Base-by-base conservation (phyloP, 1,284 basidiomycete genomes). In the Spongispora temasekensis region DNA sequence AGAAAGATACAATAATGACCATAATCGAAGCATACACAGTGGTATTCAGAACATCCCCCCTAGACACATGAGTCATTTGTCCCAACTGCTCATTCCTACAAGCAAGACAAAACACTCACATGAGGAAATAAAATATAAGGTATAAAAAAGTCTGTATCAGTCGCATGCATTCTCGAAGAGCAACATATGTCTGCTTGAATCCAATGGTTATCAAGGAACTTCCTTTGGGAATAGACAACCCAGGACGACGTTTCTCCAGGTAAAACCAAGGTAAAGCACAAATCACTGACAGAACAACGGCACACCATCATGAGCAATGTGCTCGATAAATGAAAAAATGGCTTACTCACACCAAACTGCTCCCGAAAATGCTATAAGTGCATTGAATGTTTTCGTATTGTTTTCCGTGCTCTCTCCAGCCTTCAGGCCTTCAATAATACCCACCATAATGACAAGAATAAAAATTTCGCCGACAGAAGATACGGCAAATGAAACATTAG, bases 261-360 rank as follows among this genome's bases (percentile, higher is more conserved):
- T 90, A 70, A 68, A 93, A 90, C 91, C 91, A 93, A 0, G 91
- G 91, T 2, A 91, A 68, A 5, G 90, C 89, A 66, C 87, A 91
- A 4, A 89, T 60, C 37, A 91, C 86, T 90, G n/a, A n/a, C n/a
- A n/a, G n/a, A 60, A 8, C 34, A 44, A 51, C 55, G 2, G 23
- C 30, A 54, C 40, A 1, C 8, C 52, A 42, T 44, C 57, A 55
- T 64, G 52, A 62, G 44, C 17, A 4, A 2, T 1, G n/a, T n/a
- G n/a, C n/a, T n/a, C n/a, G n/a, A n/a, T n/a, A n/a, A n/a, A 35
- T 44, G 46, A 54, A 9, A 6, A 61, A 10, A 5, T 13, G 8
- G 5, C n/a, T n/a, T 2, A 78, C 87, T 67, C 72, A 89, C 90
- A 70, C 90, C 91, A 93, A 3, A 89, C 80, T 13, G 82, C 90